Percentiles rank a stretch among this genome's conserved stretches.
Evolutionary conservation across 495 filamentous ascomycete species (phyloP).

Genomic region (Bacidia rubella): DNA sequence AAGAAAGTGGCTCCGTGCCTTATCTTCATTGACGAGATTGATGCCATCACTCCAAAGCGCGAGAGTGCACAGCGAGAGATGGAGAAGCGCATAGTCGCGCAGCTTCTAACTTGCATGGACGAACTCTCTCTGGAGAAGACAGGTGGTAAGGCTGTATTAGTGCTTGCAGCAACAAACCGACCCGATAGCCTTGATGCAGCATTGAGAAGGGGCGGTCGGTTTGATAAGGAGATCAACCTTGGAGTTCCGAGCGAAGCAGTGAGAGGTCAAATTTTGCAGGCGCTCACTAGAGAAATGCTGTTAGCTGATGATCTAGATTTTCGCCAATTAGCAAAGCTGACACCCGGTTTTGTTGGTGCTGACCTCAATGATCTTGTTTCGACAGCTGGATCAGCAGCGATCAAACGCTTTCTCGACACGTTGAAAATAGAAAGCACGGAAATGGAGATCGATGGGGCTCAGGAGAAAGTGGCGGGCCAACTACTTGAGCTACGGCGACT

Average conservation of each 20-base stretch:
- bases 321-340: constrained; percentile 66
- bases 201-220: constrained; percentile 70
- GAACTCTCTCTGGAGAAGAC: constrained; percentile 70
- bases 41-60: constrained; percentile 86
- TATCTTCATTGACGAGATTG: constrained; percentile 93
- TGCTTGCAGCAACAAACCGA: constrained; percentile 85
- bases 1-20: constrained; percentile 78
- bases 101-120: constrained; percentile 81
- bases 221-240: constrained; percentile 88
- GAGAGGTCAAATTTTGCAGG: constrained; percentile 69
- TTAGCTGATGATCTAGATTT: constrained; percentile 66
- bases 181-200: constrained; percentile 85
- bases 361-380: constrained; percentile 77
- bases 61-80: constrained; percentile 93
- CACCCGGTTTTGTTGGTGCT: constrained; percentile 90
- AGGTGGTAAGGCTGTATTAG: constrained; percentile 78
- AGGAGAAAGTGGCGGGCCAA: constrained; percentile 24
- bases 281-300: constrained; percentile 56
- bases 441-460: constrained; percentile 37
- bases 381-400: constrained; percentile 53
- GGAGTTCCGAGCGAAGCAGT: constrained; percentile 82
- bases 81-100: constrained; percentile 92
- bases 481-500: constrained; percentile 40
- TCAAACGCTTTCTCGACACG: constrained; percentile 42
- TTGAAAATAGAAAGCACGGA: constrained; percentile 37